A percentile compares a stretch with the other conserved stretches of the same genome.
These are phyloP conservation scores for Hypoxylon sp. DNA, from an alignment of 2,329 filamentous ascomycete genomes.

Conservation along the genomic window DNA sequence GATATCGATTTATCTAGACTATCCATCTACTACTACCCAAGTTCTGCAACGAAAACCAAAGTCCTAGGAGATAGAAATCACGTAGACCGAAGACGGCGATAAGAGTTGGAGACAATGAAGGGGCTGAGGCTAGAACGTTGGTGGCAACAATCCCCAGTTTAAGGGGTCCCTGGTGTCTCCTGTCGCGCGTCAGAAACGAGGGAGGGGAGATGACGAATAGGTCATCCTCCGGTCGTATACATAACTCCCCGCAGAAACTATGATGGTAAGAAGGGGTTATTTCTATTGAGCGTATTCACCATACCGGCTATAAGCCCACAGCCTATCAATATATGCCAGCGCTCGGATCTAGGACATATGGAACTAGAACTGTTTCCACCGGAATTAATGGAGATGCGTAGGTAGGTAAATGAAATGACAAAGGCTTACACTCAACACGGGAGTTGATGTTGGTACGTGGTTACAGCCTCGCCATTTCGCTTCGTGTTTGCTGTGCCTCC, in stretches of 20 bases:
- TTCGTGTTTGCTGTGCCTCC: no score
- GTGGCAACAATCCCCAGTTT: constrained; percentile 10
- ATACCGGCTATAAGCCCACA: constrained; percentile 8
- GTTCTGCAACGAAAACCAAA: constrained; percentile 11
- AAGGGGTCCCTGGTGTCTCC: constrained; percentile 7
- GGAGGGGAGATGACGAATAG: constrained; percentile 4
- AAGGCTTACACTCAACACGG: no score
- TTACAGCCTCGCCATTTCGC: no score
- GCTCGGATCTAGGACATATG: constrained; percentile 4
- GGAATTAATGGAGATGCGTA: not conserved
- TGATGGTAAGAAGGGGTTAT: not conserved
- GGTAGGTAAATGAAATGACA: not conserved
- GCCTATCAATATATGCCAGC: constrained; percentile 1
- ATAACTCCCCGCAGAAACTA: not conserved
- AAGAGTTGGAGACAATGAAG: no score
- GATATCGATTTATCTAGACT: constrained; percentile 12
- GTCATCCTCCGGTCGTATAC: not conserved
- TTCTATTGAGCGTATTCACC: not conserved
- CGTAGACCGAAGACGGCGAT: constrained; percentile 10
- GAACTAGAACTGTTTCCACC: constrained; percentile 2
- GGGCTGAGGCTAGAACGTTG: no score
- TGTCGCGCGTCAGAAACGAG: not conserved
- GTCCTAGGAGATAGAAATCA: not conserved
- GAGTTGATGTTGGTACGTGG: no score
- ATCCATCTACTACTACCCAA: constrained; percentile 12